Evolutionary conservation across 73 alveolate genomes (phyloP).

Genomic region (Tetrahymena borealis): DNA sequence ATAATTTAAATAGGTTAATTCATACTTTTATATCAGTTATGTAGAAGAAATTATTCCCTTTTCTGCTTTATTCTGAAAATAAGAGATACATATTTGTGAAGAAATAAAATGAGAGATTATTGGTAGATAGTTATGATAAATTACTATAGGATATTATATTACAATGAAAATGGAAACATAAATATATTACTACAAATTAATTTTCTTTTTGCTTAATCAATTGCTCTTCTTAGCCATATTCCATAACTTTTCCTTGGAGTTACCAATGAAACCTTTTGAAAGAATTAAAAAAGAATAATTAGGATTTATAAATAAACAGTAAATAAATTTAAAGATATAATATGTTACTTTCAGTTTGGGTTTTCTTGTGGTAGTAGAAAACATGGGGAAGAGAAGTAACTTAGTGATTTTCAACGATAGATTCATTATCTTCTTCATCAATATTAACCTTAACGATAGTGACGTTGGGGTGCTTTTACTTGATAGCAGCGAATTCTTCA

Average conservation of each 20-base stretch:
- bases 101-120: too few species aligned
- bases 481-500: constrained; percentile 50
- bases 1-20: too few species aligned
- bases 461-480: background rate
- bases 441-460: background rate
- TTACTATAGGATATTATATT: too few species aligned
- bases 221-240: background rate
- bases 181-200: too few species aligned
- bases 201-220: background rate
- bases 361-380: background rate
- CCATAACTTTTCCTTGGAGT: background rate
- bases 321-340: background rate
- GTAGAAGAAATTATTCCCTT: too few species aligned
- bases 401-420: background rate
- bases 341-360: background rate
- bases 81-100: too few species aligned
- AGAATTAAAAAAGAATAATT: background rate
- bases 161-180: too few species aligned
- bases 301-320: background rate
- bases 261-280: background rate
- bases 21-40: too few species aligned
- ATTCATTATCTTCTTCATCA: background rate
- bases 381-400: background rate
- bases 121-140: too few species aligned
- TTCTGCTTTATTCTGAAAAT: too few species aligned